phyloP scores from a whole-genome alignment of 2,329 filamentous ascomycete genomes.

The Botryotinia calthae region DNA sequence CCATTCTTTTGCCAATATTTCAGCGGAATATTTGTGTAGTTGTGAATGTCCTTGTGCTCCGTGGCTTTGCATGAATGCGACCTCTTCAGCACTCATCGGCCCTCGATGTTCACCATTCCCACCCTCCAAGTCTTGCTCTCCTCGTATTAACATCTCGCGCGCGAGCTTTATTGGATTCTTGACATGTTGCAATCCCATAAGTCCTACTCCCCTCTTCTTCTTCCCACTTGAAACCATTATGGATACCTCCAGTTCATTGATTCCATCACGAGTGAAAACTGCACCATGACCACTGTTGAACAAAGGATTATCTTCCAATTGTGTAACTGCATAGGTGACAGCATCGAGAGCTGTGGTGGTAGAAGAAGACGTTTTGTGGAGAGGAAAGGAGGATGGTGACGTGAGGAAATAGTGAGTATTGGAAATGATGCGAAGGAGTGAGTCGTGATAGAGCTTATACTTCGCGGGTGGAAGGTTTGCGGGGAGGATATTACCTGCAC shows the following conservation, averaged over 20 bases:
- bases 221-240: constrained; percentile 77
- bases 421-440: constrained; percentile 61
- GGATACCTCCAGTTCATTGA: constrained; percentile 81
- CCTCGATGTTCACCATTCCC: constrained; percentile 40
- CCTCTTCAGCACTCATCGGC: constrained; percentile 28
- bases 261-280: constrained; percentile 79
- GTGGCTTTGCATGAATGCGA: neutral
- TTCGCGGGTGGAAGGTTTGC: constrained; percentile 55
- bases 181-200: constrained; percentile 70
- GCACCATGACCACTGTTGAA: constrained; percentile 85
- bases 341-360: constrained; percentile 61
- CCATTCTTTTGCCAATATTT: constrained; percentile 65
- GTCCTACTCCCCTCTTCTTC: constrained; percentile 74
- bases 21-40: constrained; percentile 64
- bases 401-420: constrained; percentile 44
- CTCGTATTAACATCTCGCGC: constrained; percentile 64
- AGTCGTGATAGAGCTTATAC: constrained; percentile 56
- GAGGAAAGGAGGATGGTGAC: constrained; percentile 59
- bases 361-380: constrained; percentile 40
- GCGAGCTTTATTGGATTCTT: constrained; percentile 78
- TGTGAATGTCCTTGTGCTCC: constrained; percentile 67
- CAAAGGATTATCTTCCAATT: constrained; percentile 75
- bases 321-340: constrained; percentile 70
- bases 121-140: constrained; percentile 58
- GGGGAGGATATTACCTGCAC: constrained; percentile 67